Conservation (phyloP, 306 rosid genomes). For the Prunus padus region DNA sequence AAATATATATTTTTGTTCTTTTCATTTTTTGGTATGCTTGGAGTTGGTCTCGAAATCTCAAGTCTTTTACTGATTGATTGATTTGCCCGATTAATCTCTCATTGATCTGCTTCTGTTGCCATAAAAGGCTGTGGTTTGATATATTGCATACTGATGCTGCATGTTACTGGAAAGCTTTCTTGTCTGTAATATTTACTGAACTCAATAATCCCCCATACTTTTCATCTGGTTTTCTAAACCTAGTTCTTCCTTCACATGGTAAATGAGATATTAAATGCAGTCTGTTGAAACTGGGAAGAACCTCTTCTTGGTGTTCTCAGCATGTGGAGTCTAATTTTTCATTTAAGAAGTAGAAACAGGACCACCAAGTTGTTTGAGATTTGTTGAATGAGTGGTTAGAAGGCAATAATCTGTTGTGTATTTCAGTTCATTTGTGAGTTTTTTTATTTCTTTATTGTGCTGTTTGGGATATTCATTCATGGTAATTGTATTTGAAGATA, state of each 20-base stretch:
- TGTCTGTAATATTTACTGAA: not conserved
- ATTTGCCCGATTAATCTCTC: not conserved
- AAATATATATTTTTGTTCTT: not conserved
- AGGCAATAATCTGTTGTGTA: not conserved
- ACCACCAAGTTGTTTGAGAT: not conserved
- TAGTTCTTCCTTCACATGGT: too few relatives aligned
- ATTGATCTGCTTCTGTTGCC: not conserved
- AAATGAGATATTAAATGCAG: not conserved
- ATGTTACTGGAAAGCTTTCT: not conserved
- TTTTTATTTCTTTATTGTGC: not conserved
- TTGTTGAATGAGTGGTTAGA: not conserved
- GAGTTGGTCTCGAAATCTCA: not conserved
- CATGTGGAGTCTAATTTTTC: conserved; percentile 6
- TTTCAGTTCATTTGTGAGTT: not conserved
- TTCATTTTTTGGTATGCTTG: not conserved
- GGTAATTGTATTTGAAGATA: not conserved
- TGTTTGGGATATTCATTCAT: conserved; percentile 3
- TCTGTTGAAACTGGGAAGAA: not conserved
- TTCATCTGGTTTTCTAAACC: not conserved
- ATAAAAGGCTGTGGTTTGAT: not conserved
- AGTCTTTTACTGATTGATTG: not conserved
- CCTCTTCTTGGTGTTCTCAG: not conserved
- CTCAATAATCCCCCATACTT: not conserved
- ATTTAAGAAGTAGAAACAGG: not conserved
- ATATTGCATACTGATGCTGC: not conserved